Evolutionary conservation across 2,329 filamentous ascomycete genomes (phyloP).

Genomic region (Aurifilum marmelostoma): DNA sequence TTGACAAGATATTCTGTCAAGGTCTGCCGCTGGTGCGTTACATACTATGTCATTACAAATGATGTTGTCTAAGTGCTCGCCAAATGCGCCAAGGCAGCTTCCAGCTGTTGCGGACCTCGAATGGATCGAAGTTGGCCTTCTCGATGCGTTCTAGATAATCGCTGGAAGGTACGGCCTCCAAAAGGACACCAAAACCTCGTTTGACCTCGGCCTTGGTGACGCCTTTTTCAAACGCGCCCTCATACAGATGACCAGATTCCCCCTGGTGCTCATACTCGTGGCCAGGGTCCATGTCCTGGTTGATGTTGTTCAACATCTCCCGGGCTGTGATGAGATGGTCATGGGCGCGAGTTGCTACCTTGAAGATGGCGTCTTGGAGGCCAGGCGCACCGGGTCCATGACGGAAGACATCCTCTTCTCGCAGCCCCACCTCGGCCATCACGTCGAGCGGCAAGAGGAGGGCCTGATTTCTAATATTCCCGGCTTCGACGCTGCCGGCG

Average conservation of each 20-base stretch:
- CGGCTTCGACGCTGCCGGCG: constrained; percentile 41
- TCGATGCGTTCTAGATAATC: constrained; percentile 81
- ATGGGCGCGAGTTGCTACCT: constrained; percentile 89
- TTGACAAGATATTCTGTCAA: no score
- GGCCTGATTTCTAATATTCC: constrained; percentile 46
- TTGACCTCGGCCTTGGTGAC: constrained; percentile 49
- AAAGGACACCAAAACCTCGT: constrained; percentile 75
- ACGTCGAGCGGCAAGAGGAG: constrained; percentile 86
- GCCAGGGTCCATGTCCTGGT: constrained; percentile 71
- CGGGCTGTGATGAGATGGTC: constrained; percentile 93
- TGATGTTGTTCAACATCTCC: constrained; percentile 85
- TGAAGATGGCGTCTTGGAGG: constrained; percentile 86
- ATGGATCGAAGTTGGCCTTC: constrained; percentile 81
- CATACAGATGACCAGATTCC: constrained; percentile 68
- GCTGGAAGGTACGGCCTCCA: constrained; percentile 77
- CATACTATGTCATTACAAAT: constrained; percentile 47
- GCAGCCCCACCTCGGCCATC: constrained; percentile 79
- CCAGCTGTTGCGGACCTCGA: constrained; percentile 72
- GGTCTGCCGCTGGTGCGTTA: no score
- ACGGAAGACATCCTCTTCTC: constrained; percentile 88
- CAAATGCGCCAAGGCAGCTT: constrained; percentile 79
- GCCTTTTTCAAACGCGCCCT: constrained; percentile 38
- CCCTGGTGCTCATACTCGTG: constrained; percentile 89
- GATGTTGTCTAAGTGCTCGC: constrained; percentile 53
- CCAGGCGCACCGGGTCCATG: constrained; percentile 77